These are phyloP conservation scores for Plasmodium coatneyi DNA, from an alignment of 169 alveolate genomes.

Conservation along the genomic window DNA sequence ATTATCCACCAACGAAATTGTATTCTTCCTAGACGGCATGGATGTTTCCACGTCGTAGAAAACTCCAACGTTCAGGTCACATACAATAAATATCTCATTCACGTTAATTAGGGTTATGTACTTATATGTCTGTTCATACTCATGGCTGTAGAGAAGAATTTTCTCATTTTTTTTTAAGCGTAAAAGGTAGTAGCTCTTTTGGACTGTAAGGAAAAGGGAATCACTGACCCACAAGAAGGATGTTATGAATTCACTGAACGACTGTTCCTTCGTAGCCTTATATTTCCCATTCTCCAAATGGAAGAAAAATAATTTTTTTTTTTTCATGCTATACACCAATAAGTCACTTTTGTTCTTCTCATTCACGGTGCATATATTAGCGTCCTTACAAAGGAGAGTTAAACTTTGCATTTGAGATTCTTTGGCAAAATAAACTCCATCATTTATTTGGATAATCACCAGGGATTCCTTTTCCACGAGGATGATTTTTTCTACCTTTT, in stretches of 20 bases:
- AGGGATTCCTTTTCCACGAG: conserved; percentile 6
- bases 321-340: conserved; percentile 19
- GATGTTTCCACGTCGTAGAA: conserved; percentile 54
- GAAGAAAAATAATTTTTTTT: conserved; percentile 26
- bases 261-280: background rate
- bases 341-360: conserved; percentile 13
- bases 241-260: background rate
- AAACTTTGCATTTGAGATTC: background rate
- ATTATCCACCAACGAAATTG: conserved; percentile 2
- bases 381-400: conserved; percentile 33
- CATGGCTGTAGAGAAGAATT: conserved; percentile 37
- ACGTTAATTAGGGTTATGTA: conserved; percentile 32
- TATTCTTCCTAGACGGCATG: conserved; percentile 66
- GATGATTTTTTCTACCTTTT: conserved; percentile 8
- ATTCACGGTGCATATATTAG: background rate
- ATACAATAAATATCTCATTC: conserved; percentile 54
- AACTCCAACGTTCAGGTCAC: conserved; percentile 68
- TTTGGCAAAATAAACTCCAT: conserved; percentile 24
- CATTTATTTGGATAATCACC: conserved; percentile 4
- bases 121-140: conserved; percentile 54
- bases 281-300: conserved; percentile 7
- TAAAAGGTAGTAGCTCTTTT: conserved; percentile 30
- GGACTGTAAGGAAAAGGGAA: conserved; percentile 20
- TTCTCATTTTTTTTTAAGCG: conserved; percentile 26
- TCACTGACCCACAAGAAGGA: conserved; percentile 22